Evolutionary conservation across 805 yeast genomes (phyloP).

Genomic region (Saccharomycodes ludwigii): DNA sequence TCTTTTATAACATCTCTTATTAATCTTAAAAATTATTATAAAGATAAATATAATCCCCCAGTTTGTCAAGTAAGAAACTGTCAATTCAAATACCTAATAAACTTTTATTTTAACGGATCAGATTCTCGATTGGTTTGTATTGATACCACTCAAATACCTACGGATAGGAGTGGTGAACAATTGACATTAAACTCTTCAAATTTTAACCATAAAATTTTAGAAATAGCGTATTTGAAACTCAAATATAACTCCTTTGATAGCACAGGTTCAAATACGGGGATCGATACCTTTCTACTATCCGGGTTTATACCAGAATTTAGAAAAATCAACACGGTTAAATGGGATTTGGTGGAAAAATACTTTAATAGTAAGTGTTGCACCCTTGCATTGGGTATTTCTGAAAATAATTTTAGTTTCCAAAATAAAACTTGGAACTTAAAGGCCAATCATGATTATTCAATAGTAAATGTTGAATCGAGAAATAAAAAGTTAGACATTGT

Average conservation of each 20-base stretch:
- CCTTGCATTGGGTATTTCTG: conserved; percentile 61
- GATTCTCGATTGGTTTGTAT: conserved; percentile 15
- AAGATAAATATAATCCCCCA: conserved; percentile 11
- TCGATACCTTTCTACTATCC: conserved; percentile 50
- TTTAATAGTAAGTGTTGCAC: conserved; percentile 22
- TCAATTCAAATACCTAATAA: conserved; percentile 9
- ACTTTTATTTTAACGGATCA: conserved; percentile 19
- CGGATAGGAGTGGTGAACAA: conserved; percentile 8
- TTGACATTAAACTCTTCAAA: conserved; percentile 11
- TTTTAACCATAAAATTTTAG: conserved; percentile 31
- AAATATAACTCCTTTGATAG: conserved; percentile 47
- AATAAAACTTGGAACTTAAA: conserved; percentile 28
- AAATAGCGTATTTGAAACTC: conserved; percentile 59
- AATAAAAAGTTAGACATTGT: conserved; percentile 5
- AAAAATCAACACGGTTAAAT: conserved; percentile 20
- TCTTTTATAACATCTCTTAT: conserved; percentile 63
- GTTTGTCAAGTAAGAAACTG: conserved; percentile 8
- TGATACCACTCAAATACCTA: conserved; percentile 13
- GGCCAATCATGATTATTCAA: conserved; percentile 59
- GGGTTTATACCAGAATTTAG: conserved; percentile 66
- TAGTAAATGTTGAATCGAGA: conserved; percentile 18
- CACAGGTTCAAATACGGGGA: conserved; percentile 64
- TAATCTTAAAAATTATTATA: conserved; percentile 35
- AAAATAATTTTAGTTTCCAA: conserved; percentile 20
- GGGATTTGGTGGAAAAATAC: conserved; percentile 20